These are phyloP conservation scores for Acacia pycnantha DNA, from an alignment of 331 rosid genomes.

Conservation along the genomic window DNA sequence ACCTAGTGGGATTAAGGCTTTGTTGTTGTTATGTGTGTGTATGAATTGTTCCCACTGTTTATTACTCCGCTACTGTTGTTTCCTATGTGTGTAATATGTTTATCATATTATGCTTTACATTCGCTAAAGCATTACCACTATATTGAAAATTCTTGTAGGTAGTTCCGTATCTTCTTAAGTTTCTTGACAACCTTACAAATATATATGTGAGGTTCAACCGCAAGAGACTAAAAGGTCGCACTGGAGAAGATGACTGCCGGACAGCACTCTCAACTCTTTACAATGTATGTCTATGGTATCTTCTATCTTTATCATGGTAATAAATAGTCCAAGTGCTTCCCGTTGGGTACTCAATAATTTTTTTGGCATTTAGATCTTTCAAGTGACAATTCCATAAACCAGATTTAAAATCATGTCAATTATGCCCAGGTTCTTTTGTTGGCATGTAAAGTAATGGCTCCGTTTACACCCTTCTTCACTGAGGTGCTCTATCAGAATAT, in stretches of 20 bases:
- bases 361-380: neutral
- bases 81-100: constrained; percentile 2
- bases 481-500: constrained; percentile 93
- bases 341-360: neutral
- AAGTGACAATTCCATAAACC: constrained; percentile 7
- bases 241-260: constrained; percentile 92
- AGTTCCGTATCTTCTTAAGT: constrained; percentile 92
- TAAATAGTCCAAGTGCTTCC: neutral
- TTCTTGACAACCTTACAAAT: constrained; percentile 92
- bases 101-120: neutral
- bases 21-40: neutral
- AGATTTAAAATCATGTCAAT: constrained; percentile 23
- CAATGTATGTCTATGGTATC: constrained; percentile 53
- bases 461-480: constrained; percentile 95
- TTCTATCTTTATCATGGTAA: neutral
- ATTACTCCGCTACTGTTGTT: neutral
- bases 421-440: constrained; percentile 75
- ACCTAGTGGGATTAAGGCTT: neutral
- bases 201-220: constrained; percentile 94
- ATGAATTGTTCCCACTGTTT: constrained; percentile 1
- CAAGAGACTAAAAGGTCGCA: constrained; percentile 96
- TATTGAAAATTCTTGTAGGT: constrained; percentile 51
- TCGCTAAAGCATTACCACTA: constrained; percentile 17
- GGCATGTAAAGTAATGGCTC: constrained; percentile 98
- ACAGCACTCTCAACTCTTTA: constrained; percentile 88